Evolutionary conservation across 2,329 filamentous ascomycete species (phyloP), one percentile per base, ranked within the genome.

Genomic region (Scolecobasidium constrictum): DNA sequence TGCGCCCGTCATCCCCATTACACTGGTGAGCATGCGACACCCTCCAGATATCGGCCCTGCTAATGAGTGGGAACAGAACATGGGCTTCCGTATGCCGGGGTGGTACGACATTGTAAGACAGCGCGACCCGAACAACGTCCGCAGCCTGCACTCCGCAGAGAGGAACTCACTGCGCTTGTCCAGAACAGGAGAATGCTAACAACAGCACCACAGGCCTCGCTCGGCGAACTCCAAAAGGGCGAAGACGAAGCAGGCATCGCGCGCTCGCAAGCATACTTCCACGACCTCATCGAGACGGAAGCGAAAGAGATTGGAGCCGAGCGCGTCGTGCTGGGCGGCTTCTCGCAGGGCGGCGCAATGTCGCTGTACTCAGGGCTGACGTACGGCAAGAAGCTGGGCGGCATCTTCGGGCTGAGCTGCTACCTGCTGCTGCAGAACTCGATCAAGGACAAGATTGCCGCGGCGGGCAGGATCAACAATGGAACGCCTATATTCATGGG

Each of bases 271-370:
- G 75, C 77, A 34, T 86, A 87, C 64, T 77, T 96, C 61, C 81
- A 87, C 63, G 65, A 66, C 31, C 73, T 96, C 41, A 84, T 96
- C 61, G 77, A 86, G 56, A 68, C 77, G 47, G 86, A 95, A 64
- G 77, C 94, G 43, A 74, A 79, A 43, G 87, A 87, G 46, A 92
- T 95, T 51, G 77, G 85, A 1, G 71, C 86, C 0, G 77, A 84
- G 46, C 82, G 88, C 42, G 87, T 98, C 55, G 77, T 96, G 15
- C 65, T 96, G 5, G 90, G 85, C 23, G 84, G 85, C 33, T 92
- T 90, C 69, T 84, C 78, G 18, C 76, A 96, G 63, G 90, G 90
- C 46, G 90, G 86, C 41, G 87, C 87, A 44, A 86, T 95, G 71
- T 78, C 86, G 16, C 63, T 96, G 31, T 77, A 95, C 55, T 72